Base-by-base conservation (phyloP, 352 stramenopile genomes). In the Phytopythium delawarense region DNA sequence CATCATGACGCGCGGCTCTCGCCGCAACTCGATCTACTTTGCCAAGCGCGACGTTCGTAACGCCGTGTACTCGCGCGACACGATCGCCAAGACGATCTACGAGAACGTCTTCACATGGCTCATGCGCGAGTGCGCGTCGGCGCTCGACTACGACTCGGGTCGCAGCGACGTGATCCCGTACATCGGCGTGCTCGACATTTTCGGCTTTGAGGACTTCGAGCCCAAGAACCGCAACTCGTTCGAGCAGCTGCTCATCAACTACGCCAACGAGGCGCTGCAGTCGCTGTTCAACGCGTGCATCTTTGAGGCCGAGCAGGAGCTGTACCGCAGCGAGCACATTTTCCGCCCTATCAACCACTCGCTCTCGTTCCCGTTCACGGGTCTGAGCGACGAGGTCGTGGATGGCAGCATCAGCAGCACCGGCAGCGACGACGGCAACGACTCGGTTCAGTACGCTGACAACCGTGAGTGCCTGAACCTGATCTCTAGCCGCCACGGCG, bases 161-260 rank as follows among this genome's bases (percentile, higher is more conserved):
- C 84, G 85, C 34, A 87, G 77, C 54, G 84, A 92, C 56, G 84
- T 92, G 46, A 74, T 92, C 34, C 84, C 88, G 37, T 90, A 96
- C 80, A 96, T 97, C 62, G 88, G 88, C 18, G 87, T 97, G 30
- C 75, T 97, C 23, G 91, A 97, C 73, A 97, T 97, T 52, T 97
- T 97, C 63, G 91, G 91, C 18, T 97, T 97, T 65, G 90, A 97
- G 64, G 88, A 90, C 55, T 95, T 97, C 48, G 75, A 93, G 61
- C 75, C 81, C 7, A 98, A 87, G 68, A 92, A 92, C 64, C 81
- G 76, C 57, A 97, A 97, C 72, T 94, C 79, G 49, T 96, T 97
- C 54, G 91, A 97, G 70, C 91, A 97, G 65, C 57, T 97, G 35
- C 76, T 94, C 23, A 97, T 97, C 75, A 97, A 97, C 74, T 97